A percentile compares a stretch with the other conserved stretches of the same genome.
Evolutionary conservation across 176 grass and related monocot species (phyloP).

Genomic region (Pharus latifolius): DNA sequence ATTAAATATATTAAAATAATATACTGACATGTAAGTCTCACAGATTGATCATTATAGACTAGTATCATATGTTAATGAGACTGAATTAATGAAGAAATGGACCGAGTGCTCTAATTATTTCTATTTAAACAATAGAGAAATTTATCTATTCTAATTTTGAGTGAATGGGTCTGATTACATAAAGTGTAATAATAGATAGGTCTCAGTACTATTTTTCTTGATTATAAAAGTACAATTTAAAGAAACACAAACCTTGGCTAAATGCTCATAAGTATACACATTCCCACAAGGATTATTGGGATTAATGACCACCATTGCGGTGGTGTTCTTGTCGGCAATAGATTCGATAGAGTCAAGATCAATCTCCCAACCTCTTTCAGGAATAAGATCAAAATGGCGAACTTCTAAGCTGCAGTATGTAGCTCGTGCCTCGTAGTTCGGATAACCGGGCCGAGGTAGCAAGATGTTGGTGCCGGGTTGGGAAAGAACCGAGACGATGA

Average conservation of each 20-base stretch:
- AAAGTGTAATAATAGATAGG: too few species aligned
- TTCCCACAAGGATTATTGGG: conserved; percentile 60
- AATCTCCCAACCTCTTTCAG: conserved; percentile 45
- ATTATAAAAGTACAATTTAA: too few species aligned
- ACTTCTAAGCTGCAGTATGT: conserved; percentile 20
- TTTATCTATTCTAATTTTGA: too few species aligned
- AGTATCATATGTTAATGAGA: too few species aligned
- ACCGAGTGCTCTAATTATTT: too few species aligned
- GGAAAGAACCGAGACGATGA: conserved; percentile 24
- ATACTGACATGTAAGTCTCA: too few species aligned
- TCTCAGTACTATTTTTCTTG: too few species aligned
- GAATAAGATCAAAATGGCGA: conserved; percentile 36
- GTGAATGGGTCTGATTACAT: too few species aligned
- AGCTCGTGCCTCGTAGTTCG: conserved; percentile 21
- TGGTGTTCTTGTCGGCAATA: conserved; percentile 51
- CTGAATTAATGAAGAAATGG: too few species aligned
- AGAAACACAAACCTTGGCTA: conserved; percentile 19
- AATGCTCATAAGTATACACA: conserved; percentile 39
- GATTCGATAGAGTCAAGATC: conserved; percentile 35
- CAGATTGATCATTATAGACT: too few species aligned
- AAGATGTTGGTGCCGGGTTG: conserved; percentile 44
- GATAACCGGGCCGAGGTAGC: conserved; percentile 46
- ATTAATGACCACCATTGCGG: conserved; percentile 43
- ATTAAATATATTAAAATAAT: too few species aligned
- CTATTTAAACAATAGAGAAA: too few species aligned